These are phyloP conservation scores for Apiotrichum mycotoxinovorans DNA, from an alignment of 1,284 basidiomycete genomes.

Conservation along the genomic window DNA sequence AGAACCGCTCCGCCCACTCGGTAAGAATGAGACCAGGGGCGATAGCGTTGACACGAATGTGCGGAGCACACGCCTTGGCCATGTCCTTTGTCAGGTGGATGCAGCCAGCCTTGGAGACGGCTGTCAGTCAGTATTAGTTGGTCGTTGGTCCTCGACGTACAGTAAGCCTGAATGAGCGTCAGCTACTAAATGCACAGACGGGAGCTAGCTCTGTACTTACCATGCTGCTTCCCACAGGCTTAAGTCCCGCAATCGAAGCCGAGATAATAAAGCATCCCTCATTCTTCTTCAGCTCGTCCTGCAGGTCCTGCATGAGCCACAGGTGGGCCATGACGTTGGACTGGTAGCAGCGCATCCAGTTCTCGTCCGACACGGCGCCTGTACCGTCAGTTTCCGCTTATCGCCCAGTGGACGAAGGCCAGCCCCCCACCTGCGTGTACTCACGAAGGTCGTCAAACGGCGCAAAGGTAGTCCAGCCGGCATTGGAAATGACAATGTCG, in stretches of 20 bases:
- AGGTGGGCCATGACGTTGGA: conserved; percentile 28
- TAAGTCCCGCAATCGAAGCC: conserved; percentile 20
- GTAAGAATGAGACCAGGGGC: conserved; percentile 27
- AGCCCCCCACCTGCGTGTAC: conserved; percentile 8
- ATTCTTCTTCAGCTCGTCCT: conserved; percentile 22
- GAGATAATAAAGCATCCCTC: conserved; percentile 23
- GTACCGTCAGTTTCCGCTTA: too few relatives aligned
- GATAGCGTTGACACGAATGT: conserved; percentile 26
- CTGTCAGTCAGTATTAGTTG: conserved; percentile 1
- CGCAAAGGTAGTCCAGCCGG: conserved; percentile 26
- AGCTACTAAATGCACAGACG: neutral
- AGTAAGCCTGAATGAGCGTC: neutral
- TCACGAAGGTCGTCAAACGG: conserved; percentile 23
- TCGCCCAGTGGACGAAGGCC: neutral
- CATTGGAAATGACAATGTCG: conserved; percentile 26
- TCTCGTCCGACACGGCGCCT: conserved; percentile 22
- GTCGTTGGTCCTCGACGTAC: neutral
- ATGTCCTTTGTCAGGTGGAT: conserved; percentile 25
- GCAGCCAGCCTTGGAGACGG: conserved; percentile 26
- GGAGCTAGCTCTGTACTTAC: conserved; percentile 12
- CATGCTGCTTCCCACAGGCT: conserved; percentile 28
- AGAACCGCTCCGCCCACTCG: conserved; percentile 26
- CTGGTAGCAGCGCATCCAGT: conserved; percentile 25
- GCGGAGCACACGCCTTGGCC: conserved; percentile 24
- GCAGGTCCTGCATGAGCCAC: conserved; percentile 25